Conservation (phyloP, 2,329 filamentous ascomycete genomes). For the Geosmithia putterillii region DNA sequence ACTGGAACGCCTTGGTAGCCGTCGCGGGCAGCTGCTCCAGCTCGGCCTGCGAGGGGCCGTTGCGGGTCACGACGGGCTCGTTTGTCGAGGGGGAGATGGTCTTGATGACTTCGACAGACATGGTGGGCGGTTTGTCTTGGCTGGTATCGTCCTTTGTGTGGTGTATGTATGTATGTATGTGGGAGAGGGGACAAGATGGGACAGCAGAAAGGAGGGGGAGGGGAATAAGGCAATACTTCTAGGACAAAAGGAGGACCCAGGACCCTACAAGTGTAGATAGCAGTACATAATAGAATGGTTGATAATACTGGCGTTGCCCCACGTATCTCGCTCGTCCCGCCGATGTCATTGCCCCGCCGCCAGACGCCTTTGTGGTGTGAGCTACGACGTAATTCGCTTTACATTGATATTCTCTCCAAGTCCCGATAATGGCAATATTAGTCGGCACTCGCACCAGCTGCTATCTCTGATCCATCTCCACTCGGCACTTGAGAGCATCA, state of each 20-base stretch:
- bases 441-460: neutral
- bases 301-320: conserved; percentile 10
- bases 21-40: conserved; percentile 58
- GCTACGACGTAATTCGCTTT: neutral
- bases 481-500: too few relatives aligned
- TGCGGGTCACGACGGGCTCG: conserved; percentile 67
- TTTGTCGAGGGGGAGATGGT: conserved; percentile 90
- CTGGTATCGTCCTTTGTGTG: neutral
- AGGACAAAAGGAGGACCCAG: neutral
- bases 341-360: conserved; percentile 7
- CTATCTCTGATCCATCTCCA: neutral
- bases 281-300: neutral
- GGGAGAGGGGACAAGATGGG: conserved; percentile 7
- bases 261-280: neutral
- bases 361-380: too few relatives aligned
- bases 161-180: too few relatives aligned
- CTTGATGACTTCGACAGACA: conserved; percentile 53
- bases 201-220: conserved; percentile 1
- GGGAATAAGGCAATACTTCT: neutral
- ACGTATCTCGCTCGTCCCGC: conserved; percentile 8
- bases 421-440: neutral
- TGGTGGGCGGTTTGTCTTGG: conserved; percentile 19
- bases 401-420: neutral
- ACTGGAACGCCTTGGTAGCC: conserved; percentile 63
- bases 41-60: conserved; percentile 59